Conservation (phyloP, 768 basidiomycete genomes). For the Naganishia onofrii region DNA sequence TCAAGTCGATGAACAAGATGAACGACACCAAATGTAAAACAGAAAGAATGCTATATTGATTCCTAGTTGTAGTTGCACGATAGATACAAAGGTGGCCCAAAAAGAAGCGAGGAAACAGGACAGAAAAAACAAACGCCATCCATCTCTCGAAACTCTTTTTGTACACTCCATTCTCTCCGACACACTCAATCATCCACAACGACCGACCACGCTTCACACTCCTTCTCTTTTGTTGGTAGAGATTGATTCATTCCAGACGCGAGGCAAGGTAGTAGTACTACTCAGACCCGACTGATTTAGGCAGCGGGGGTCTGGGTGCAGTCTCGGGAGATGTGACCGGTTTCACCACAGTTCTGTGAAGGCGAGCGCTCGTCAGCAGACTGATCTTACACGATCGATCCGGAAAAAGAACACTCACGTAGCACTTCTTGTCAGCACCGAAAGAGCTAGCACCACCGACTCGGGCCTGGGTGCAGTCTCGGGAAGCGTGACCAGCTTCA, state of each 20-base stretch:
- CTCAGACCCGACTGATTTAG: slow-evolving; percentile 1
- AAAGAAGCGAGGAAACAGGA: not conserved
- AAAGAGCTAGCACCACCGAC: slow-evolving; percentile 37
- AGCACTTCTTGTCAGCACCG: slow-evolving; percentile 47
- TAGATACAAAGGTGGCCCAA: slow-evolving; percentile 18
- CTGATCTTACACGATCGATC: too few species aligned
- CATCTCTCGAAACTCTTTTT: not conserved
- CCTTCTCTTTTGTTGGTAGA: not conserved
- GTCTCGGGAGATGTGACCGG: slow-evolving; percentile 52
- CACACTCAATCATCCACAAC: not conserved
- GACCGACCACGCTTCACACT: slow-evolving; percentile 4
- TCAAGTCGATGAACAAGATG: not conserved
- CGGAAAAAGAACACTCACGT: slow-evolving; percentile 43
- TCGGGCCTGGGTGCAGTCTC: slow-evolving; percentile 38
- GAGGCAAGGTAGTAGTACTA: not conserved
- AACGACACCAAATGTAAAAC: not conserved
- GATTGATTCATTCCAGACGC: not conserved
- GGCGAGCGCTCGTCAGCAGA: not conserved
- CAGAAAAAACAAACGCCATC: not conserved
- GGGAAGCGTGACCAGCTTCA: slow-evolving; percentile 38
- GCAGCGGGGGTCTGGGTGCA: slow-evolving; percentile 40
- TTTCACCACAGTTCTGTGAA: slow-evolving; percentile 51
- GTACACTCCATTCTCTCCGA: not conserved
- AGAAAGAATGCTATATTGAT: slow-evolving; percentile 24
- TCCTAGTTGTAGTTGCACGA: slow-evolving; percentile 21